Base-by-base conservation (phyloP, 2,329 filamentous ascomycete species). In the Leptosphaerulina australis region DNA sequence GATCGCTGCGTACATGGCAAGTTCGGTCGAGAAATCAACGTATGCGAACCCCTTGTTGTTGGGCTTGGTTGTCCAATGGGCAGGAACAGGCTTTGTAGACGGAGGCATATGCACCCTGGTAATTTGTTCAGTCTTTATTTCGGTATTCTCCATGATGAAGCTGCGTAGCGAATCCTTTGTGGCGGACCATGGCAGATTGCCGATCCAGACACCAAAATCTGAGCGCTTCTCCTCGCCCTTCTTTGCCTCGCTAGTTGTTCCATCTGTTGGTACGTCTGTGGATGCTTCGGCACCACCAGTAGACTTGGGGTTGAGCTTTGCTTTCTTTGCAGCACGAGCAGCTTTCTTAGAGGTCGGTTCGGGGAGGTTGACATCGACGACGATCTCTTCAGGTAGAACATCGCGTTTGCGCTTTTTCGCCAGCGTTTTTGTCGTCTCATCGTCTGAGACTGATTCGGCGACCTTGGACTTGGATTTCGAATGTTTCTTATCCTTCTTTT, bases 11-110 rank as follows among this genome's bases (percentile, higher is more conserved):
- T 91, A 78, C 66, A 91, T 83, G 33, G 86, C 83, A 30, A 87
- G 82, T 15, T 79, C 67, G 18, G 82, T 87, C 35, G 84, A 78
- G 69, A 99, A 96, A 71, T 99, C 95, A 58, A 99, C 86, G 69
- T 99, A 99, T 45, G 94, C 94, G 69, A 97, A 99, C 12, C 94
- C 95, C 74, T 88, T 93, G 78, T 97, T 99, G 63, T 86, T 79
- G 17, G 81, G 74, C 63, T 80, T 83, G 25, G 73, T 74, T 58
- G 77, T 78, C 58, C 76, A 75, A 11, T 57, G 66, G 17, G 66
- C 62, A 26, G 66, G 66, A 5, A 68, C 61, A 2, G 66, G 59
- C 24, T 70, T 68, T 5, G 64, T 69, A 3, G 80, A 78, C 17
- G 76, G 82, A 1, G 92, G 92, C 67, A 97, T 78, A 73, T 97